Evolutionary conservation across 768 basidiomycete species (phyloP), one percentile per base, ranked within the genome.

Genomic region (Kwoniella shandongensis): DNA sequence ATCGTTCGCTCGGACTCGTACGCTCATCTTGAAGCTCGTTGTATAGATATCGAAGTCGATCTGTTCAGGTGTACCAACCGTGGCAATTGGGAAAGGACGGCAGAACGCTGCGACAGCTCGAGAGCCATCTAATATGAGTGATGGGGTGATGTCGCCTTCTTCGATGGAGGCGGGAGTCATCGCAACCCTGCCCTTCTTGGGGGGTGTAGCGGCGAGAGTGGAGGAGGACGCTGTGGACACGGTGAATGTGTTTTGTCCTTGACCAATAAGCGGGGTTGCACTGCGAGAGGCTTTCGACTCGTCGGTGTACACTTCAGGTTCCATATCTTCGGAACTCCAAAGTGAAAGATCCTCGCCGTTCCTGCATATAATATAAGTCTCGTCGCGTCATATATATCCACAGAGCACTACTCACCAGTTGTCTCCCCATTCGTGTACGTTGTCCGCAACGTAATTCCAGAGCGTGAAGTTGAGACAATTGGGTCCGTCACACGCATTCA

Each of bases 321-420:
- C 22, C 0, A 85, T 60, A 72, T 97, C 92, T 63, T 91, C 89
- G 3, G 76, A 63, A 65, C 86, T 87, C 89, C 89, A 97, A 13
- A 98, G 61, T 62, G 88, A 91, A 57, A 98, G 75, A 78, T 98
- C 94, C 78, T 99, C 94, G 78, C 89, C 84, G 74, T 97, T 93
- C 70, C 70, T 72, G 26, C 6, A 15, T 7, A 25, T 10, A 1
- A 50, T 20, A 25, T 22, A 18, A 23, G 23, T 10, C 22, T 8
- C n/a, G 38, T 3, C 20, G 44, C 26, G 7, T 23, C 13, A 17
- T 4, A 13, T 23, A 17, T 4, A 13, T 22, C 25, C 18, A 20
- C 4, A 3, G 15, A 47, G 17, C 30, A 18, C 4, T 18, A 65
- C 67, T 59, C 47, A 72, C 94, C 93, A 99, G 0, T 86, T 86